Base-by-base conservation (phyloP, 1,284 basidiomycete genomes). In the Irpex sp. region DNA sequence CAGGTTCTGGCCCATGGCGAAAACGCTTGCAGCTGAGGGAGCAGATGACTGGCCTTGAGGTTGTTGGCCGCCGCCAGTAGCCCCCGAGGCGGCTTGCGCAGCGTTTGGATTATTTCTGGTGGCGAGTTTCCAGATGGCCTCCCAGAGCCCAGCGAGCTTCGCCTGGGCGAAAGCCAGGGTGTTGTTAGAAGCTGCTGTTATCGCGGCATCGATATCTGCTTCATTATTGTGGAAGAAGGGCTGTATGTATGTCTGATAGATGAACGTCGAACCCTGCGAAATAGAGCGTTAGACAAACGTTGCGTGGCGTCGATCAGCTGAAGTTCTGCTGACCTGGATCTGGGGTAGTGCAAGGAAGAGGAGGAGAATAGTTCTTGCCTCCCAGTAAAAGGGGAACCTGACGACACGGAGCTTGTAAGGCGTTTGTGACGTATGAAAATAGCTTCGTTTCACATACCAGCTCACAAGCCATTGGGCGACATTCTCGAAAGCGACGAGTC, bases 351-450 rank as follows among this genome's bases (percentile, higher is more conserved):
- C 80, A 50, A 93, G 75, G 77, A 88, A 93, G 31, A 93, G 79
- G 33, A 94, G 77, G 72, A 93, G 83, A 9, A 85, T 36, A 6
- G 87, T 88, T 69, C 92, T 89, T 67, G 84, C 63, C 69, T 93
- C 84, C 80, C 86, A 90, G 73, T 93, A 94, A 74, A 93, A 90
- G 2, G 92, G 91, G 55, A 93, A 73, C 89, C 92, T 93, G 65
- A 43, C 7, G 66, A 43, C 39, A 15, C 39, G 39, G 39, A 43
- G 39, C 39, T 43, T 43, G 39, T 43, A 43, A 43, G 39, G 39
- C 39, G 39, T 43, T 43, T 58, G n/a, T 43, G 59, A 58, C 37
- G 11, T 19, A 47, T 56, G 8, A 61, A 51, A 57, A 39, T 47
- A 21, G 43, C 43, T 58, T 57, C 8, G 47, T n/a, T 21, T 36